phyloP scores from a whole-genome alignment of 192 early-diverging fungal species.

The Spizellomyces punctatus region DNA sequence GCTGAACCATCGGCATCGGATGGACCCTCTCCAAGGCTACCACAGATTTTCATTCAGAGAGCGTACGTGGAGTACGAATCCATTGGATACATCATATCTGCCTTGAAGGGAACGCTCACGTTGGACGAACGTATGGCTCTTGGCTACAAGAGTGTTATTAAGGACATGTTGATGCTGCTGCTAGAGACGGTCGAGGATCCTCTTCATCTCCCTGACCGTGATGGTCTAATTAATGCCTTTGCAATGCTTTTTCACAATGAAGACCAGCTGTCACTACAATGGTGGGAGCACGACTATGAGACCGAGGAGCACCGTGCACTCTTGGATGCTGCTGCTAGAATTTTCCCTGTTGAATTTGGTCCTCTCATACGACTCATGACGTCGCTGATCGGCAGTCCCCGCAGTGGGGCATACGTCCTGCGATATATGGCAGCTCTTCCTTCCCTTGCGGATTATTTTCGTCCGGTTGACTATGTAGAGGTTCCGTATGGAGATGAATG shows the following conservation, averaged over 20 bases:
- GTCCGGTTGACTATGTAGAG: slow-evolving; percentile 23
- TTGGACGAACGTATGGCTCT: slow-evolving; percentile 28
- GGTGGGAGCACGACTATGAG: slow-evolving; percentile 49
- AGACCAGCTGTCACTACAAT: slow-evolving; percentile 37
- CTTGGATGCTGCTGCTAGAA: slow-evolving; percentile 35
- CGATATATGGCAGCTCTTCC: slow-evolving; percentile 35
- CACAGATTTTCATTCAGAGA: slow-evolving; percentile 27
- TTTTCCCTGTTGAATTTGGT: slow-evolving; percentile 38
- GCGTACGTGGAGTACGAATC: slow-evolving; percentile 17
- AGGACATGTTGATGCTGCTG: slow-evolving; percentile 39
- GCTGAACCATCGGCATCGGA: not conserved
- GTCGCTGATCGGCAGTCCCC: slow-evolving; percentile 22
- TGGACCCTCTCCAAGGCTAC: slow-evolving; percentile 1
- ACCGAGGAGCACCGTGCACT: slow-evolving; percentile 34
- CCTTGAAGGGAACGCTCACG: slow-evolving; percentile 9
- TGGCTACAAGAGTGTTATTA: slow-evolving; percentile 46
- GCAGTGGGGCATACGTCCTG: slow-evolving; percentile 38
- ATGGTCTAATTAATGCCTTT: slow-evolving; percentile 32
- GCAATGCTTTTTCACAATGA: slow-evolving; percentile 30
- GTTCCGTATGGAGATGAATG: slow-evolving; percentile 10
- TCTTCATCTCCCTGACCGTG: slow-evolving; percentile 29
- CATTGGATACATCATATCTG: slow-evolving; percentile 12
- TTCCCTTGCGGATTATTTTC: slow-evolving; percentile 38
- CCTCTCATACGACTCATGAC: slow-evolving; percentile 36
- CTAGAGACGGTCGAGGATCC: slow-evolving; percentile 39